Percentiles rank a stretch among this genome's conserved stretches.
Evolutionary conservation across 176 grass and related monocot genomes (phyloP).

Genomic region (Bromus sterilis): DNA sequence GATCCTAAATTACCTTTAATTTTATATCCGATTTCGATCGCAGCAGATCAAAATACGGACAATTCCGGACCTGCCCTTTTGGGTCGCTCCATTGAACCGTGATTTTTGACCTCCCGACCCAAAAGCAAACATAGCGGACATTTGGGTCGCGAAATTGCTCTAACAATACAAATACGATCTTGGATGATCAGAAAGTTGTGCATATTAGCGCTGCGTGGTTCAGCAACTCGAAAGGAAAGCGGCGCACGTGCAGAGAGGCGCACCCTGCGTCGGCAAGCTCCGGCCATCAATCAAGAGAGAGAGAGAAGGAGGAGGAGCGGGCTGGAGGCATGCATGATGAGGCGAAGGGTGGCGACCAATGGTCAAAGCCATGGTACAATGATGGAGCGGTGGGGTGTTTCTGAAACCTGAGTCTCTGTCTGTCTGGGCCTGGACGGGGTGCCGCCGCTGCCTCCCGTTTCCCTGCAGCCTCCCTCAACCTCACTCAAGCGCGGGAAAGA

Average conservation of each 20-base stretch:
- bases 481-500: not conserved
- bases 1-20: too few relatives aligned
- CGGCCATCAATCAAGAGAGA: not conserved
- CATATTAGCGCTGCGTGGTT: not conserved
- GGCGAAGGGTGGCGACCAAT: constrained; percentile 28
- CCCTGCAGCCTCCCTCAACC: constrained; percentile 67
- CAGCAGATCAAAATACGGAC: too few relatives aligned
- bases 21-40: too few relatives aligned
- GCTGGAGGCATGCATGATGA: not conserved
- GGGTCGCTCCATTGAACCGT: too few relatives aligned
- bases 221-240: too few relatives aligned
- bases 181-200: not conserved
- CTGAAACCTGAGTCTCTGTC: constrained; percentile 5
- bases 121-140: too few relatives aligned
- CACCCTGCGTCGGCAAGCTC: not conserved
- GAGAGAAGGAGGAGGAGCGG: not conserved
- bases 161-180: too few relatives aligned
- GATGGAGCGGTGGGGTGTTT: constrained; percentile 26
- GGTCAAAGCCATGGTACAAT: constrained; percentile 59
- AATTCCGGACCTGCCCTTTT: too few relatives aligned
- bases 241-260: not conserved
- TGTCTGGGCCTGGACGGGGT: not conserved
- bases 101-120: too few relatives aligned
- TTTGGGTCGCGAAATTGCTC: too few relatives aligned
- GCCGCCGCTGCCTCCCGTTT: constrained; percentile 63